Evolutionary conservation across 345 rosid species (phyloP).

Genomic region (Erucastrum elatum): DNA sequence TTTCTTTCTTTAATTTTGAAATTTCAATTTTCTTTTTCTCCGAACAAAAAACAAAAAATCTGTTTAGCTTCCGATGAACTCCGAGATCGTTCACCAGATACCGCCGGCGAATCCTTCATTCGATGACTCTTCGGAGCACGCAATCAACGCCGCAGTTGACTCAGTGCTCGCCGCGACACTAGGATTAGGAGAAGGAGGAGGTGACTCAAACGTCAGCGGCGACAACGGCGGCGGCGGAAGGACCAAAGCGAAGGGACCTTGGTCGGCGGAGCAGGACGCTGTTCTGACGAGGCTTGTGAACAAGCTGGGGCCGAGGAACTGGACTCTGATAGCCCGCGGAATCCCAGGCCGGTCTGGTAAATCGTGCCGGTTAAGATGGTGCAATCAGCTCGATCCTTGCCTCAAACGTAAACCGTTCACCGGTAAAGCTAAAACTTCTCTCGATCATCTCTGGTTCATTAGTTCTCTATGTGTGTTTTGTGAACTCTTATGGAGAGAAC

Average conservation of each 20-base stretch:
- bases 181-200: not conserved
- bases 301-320: slow-evolving; percentile 65
- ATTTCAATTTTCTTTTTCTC: not conserved
- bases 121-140: not conserved
- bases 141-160: slow-evolving; percentile 11
- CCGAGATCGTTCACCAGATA: not conserved
- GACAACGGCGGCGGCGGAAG: slow-evolving; percentile 7
- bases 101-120: not conserved
- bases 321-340: slow-evolving; percentile 73
- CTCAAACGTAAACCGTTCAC: slow-evolving; percentile 73
- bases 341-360: slow-evolving; percentile 77
- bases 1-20: not conserved
- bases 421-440: slow-evolving; percentile 34
- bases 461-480: not conserved
- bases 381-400: slow-evolving; percentile 76
- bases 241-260: slow-evolving; percentile 57
- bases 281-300: slow-evolving; percentile 55
- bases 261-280: slow-evolving; percentile 73
- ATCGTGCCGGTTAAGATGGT: slow-evolving; percentile 83
- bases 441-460: not conserved
- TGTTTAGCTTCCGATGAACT: slow-evolving; percentile 19
- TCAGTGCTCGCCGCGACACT: slow-evolving; percentile 26
- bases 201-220: slow-evolving; percentile 1
- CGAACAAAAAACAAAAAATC: not conserved
- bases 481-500: not conserved